Evolutionary conservation across 352 stramenopile species (phyloP), one percentile per base, ranked within the genome.

Genomic region (Phytopythium montanum): DNA sequence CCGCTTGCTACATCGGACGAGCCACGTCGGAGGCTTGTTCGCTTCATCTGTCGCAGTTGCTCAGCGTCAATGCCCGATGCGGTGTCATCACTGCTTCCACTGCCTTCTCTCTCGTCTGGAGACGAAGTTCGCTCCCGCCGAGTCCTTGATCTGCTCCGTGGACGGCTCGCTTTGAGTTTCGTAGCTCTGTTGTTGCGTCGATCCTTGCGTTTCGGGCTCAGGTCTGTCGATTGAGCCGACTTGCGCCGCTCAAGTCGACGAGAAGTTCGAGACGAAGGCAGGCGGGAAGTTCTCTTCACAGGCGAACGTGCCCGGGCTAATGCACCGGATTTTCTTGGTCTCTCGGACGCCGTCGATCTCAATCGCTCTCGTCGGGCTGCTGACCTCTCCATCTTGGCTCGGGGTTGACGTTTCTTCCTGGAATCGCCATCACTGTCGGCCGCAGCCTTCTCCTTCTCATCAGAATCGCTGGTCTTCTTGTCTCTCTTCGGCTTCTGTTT

Each of bases 1-100:
- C 23, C 28, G 55, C 18, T 55, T 29, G 34, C 33, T 3, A 41
- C 8, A 0, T 54, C 28, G 18, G 14, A 31, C 8, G 50, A 29
- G 2, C 38, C 14, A 36, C 44, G 54, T 54, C 49, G 18, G 14
- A 39, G 62, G 42, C 54, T 63, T 13, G 36, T 21, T 58, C 64
- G 61, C 52, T 81, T 73, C 4, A 67, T 50, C 18, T 61, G 46
- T 14, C 73, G 71, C 38, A 85, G 67, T 41, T 75, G 60, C 0
- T 66, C 61, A 41, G 75, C 64, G 57, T 85, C 76, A n/a, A 85
- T 56, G 19, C 76, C 76, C 23, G 71, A 85, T 2, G 68, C 70
- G 18, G 59, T 70, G 18, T 57, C 67, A 18, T 38, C 42, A 41
- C 62, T 71, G 4, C 49, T 54, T 6, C 38, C 46, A 44, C n/a